These are phyloP conservation scores for Chaetomidium leptoderma DNA, from an alignment of 495 filamentous ascomycete genomes.

Conservation along the genomic window DNA sequence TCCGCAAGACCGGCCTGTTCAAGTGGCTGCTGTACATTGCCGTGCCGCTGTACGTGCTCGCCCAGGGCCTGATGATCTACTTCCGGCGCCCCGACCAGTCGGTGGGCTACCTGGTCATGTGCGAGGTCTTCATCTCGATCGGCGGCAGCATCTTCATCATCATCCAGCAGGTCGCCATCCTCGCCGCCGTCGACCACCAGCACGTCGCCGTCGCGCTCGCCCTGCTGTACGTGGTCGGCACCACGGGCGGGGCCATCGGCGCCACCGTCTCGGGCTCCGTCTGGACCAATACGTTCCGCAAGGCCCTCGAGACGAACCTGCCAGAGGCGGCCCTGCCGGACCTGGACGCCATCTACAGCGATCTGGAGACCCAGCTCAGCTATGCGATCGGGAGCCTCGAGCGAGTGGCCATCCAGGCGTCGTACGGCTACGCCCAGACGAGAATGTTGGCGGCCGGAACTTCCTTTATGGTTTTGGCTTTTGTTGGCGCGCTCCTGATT, in stretches of 20 bases:
- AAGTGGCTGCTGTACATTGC: conserved; percentile 53
- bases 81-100: conserved; percentile 55
- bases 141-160: conserved; percentile 56
- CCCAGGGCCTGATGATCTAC: conserved; percentile 65
- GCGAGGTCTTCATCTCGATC: conserved; percentile 74
- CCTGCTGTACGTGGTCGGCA: conserved; percentile 59
- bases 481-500: conserved; percentile 45
- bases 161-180: conserved; percentile 58
- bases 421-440: conserved; percentile 54
- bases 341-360: conserved; percentile 48
- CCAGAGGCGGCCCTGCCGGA: conserved; percentile 49
- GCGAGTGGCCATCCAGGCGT: conserved; percentile 48
- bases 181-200: conserved; percentile 61
- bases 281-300: conserved; percentile 57
- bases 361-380: conserved; percentile 45
- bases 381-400: conserved; percentile 48
- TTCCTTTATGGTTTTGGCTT: conserved; percentile 43
- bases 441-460: conserved; percentile 53
- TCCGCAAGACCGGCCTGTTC: conserved; percentile 57
- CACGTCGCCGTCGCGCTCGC: conserved; percentile 62
- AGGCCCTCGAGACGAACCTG: conserved; percentile 49
- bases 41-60: conserved; percentile 57
- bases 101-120: conserved; percentile 66
- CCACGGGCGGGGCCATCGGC: conserved; percentile 63
- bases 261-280: conserved; percentile 56